Evolutionary conservation across 176 grass and related monocot genomes (phyloP).

Genomic region (Aegilops tauschii): DNA sequence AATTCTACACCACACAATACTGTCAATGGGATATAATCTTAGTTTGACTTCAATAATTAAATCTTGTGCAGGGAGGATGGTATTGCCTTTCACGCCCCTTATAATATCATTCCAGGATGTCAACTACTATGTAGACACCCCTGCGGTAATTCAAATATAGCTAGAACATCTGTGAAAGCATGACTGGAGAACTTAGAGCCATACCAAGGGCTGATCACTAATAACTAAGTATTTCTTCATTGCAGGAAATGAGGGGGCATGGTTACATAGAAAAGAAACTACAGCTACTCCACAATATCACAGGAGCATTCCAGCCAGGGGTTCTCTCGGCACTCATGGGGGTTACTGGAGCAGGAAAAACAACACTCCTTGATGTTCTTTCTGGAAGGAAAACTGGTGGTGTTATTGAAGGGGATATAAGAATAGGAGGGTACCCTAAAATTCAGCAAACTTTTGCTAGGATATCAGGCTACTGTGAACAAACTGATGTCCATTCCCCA

Average conservation of each 20-base stretch:
- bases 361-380: slow-evolving; percentile 82
- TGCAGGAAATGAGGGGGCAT: slow-evolving; percentile 72
- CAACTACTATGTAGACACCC: slow-evolving; percentile 78
- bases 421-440: slow-evolving; percentile 74
- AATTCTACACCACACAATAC: background rate
- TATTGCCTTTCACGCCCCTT: slow-evolving; percentile 78
- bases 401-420: slow-evolving; percentile 70
- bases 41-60: background rate
- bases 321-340: slow-evolving; percentile 77
- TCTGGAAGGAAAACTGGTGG: slow-evolving; percentile 72
- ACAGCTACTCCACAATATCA: slow-evolving; percentile 70
- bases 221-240: background rate
- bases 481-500: slow-evolving; percentile 71
- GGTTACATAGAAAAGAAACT: slow-evolving; percentile 55
- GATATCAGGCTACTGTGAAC: slow-evolving; percentile 84
- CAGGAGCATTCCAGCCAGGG: slow-evolving; percentile 61
- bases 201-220: background rate
- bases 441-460: slow-evolving; percentile 71
- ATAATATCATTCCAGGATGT: slow-evolving; percentile 73
- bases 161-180: background rate
- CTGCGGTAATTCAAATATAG: slow-evolving; percentile 41
- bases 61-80: slow-evolving; percentile 62
- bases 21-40: background rate
- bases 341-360: slow-evolving; percentile 82
- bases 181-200: background rate